These are phyloP conservation scores for Backusella luteola DNA, from an alignment of 192 early-diverging fungal species.

Conservation along the genomic window DNA sequence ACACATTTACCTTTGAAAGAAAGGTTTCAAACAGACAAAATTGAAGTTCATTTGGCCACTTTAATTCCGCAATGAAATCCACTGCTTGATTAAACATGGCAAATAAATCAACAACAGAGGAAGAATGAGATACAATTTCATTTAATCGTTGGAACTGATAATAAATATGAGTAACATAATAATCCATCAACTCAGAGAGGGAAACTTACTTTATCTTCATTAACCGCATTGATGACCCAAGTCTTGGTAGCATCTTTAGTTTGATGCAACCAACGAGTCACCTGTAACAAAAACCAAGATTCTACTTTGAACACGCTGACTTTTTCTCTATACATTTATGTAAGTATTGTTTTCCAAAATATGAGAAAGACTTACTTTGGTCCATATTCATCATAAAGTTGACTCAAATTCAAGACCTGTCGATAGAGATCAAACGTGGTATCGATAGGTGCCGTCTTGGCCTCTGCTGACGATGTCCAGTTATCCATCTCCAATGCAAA, in stretches of 20 bases:
- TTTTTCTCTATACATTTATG: constrained; percentile 24
- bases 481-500: constrained; percentile 58
- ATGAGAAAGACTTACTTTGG: constrained; percentile 36
- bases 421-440: constrained; percentile 54
- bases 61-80: constrained; percentile 66
- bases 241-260: constrained; percentile 61
- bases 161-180: not conserved
- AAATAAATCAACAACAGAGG: constrained; percentile 82
- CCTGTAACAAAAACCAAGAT: constrained; percentile 66
- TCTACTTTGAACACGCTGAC: constrained; percentile 62
- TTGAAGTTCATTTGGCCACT: constrained; percentile 61
- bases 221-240: constrained; percentile 67
- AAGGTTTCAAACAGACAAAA: constrained; percentile 59
- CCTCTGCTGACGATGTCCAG: constrained; percentile 42
- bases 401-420: constrained; percentile 41
- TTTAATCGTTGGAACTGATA: constrained; percentile 55
- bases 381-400: constrained; percentile 46
- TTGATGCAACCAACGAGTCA: constrained; percentile 59
- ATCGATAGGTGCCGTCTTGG: constrained; percentile 40
- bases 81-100: constrained; percentile 71
- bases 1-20: constrained; percentile 52
- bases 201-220: constrained; percentile 57
- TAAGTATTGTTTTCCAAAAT: not conserved
- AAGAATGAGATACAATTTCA: constrained; percentile 59
- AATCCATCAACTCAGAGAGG: not conserved